Base-by-base conservation (phyloP, 169 alveolate species). In the Theileria annulata region DNA sequence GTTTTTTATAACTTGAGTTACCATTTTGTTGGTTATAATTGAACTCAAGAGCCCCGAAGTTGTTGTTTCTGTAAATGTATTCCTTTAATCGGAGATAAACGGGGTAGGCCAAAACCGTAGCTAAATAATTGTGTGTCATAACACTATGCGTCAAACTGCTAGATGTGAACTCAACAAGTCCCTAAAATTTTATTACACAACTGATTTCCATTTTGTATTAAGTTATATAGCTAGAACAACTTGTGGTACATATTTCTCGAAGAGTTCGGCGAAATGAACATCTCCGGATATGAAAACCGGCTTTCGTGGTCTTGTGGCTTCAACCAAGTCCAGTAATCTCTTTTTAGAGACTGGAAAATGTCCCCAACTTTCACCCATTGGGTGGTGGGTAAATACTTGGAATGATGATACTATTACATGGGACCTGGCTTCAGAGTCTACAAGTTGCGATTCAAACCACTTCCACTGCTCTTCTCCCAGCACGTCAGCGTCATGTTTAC, bases 381-480 rank as follows among this genome's bases (percentile, higher is more conserved):
- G 72, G 79, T 27, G 78, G 21, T 64, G 6, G 4, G 85, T 76
- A 51, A 56, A 76, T 64, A 93, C 96, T 87, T 94, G 97, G 9
- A 91, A 84, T 9, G 97, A 94, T 8, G 97, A 94, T 28, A 94
- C 91, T 64, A 94, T 77, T n/a, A 94, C 79, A 47, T 94, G 96
- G 13, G 94, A 91, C 25, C 77, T 87, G 2, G 97, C 96, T 2
- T 81, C 80, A 37, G 97, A 94, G 71, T 93, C 79, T 68, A 88
- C 80, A 19, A 94, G 91, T 70, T 94, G 96, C 25, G 87, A 87
- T 79, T 94, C 94, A 15, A 94, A 85, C 97, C 97, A 94, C 35
- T 71, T 30, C 97, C 97, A 94, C 75, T 94, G 97, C 49, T 91
- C 96, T 49, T 87, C 91, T 9, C 97, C 97, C 79, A 94, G 68